phyloP scores from a whole-genome alignment of 192 early-diverging fungal species.

The Entomortierella chlamydospora region DNA sequence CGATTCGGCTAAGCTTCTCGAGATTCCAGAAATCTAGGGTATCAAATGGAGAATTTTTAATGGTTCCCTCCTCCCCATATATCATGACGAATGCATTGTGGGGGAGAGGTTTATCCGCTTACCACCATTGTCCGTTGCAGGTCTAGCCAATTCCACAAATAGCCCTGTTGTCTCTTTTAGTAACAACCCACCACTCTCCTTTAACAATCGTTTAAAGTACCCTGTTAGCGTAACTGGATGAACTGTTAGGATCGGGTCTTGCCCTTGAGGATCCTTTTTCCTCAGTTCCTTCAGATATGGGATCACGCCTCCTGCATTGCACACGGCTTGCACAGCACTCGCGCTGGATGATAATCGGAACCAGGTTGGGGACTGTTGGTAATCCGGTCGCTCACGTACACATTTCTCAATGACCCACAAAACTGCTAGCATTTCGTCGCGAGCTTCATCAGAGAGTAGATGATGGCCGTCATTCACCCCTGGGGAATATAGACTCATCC shows the following conservation, averaged over 20 bases:
- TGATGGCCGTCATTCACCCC: neutral
- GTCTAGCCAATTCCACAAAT: conserved; percentile 43
- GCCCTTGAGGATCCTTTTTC: neutral
- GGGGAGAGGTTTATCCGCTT: too few relatives aligned
- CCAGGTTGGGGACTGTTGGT: conserved; percentile 46
- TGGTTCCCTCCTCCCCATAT: too few relatives aligned
- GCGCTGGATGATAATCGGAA: conserved; percentile 50
- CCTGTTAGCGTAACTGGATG: conserved; percentile 49
- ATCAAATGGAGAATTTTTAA: too few relatives aligned
- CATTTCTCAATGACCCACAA: conserved; percentile 45
- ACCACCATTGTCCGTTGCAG: conserved; percentile 37
- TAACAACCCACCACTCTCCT: conserved; percentile 29
- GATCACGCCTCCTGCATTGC: conserved; percentile 25
- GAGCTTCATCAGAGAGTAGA: conserved; percentile 6
- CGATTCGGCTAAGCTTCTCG: conserved; percentile 25
- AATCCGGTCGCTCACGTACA: conserved; percentile 29
- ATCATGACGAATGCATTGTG: too few relatives aligned
- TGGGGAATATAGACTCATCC: conserved; percentile 15
- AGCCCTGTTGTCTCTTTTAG: conserved; percentile 37
- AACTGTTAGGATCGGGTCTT: conserved; percentile 24
- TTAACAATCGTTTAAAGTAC: conserved; percentile 36
- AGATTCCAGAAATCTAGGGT: conserved; percentile 41
- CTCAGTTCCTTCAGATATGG: conserved; percentile 32
- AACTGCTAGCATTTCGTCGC: conserved; percentile 33
- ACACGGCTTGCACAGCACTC: conserved; percentile 27